Percentiles rank a stretch among this genome's conserved stretches.
Conservation (phyloP, 2,329 filamentous ascomycete species). For the Berkeleyomyces basicola region DNA sequence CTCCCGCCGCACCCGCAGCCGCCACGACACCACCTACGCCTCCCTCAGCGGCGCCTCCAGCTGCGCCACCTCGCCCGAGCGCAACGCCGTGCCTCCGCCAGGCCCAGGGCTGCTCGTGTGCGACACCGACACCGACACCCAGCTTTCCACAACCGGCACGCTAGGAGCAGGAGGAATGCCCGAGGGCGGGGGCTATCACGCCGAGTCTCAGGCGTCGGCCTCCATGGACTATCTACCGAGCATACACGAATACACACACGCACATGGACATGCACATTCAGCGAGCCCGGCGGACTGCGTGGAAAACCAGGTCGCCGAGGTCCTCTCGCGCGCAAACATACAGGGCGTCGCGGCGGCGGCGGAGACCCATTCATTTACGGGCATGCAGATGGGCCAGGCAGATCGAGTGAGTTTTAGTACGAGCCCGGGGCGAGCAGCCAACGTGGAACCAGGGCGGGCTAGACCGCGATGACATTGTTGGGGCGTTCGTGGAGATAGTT, state of each 20-base stretch:
- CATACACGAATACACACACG: background rate
- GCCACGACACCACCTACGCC: background rate
- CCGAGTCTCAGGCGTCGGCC: background rate
- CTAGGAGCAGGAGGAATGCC: too few species aligned
- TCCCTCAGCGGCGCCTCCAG: background rate
- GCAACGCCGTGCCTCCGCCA: conserved; percentile 3
- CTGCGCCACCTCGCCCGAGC: conserved; percentile 3
- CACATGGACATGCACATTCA: too few species aligned
- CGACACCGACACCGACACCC: conserved; percentile 1
- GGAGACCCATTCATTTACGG: background rate
- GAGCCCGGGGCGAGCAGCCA: background rate
- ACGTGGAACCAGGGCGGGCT: background rate
- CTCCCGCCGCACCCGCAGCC: conserved; percentile 5
- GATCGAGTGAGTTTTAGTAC: background rate
- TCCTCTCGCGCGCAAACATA: conserved; percentile 8
- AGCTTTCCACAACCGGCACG: background rate
- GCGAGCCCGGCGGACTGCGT: background rate
- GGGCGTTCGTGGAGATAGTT: too few species aligned
- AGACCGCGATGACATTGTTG: background rate
- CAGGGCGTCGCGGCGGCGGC: background rate
- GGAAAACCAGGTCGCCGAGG: conserved; percentile 9
- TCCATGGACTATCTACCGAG: background rate
- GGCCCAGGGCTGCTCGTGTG: conserved; percentile 6
- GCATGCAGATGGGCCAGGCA: background rate
- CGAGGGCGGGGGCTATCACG: background rate